Conservation (phyloP, 2,329 filamentous ascomycete species). For the Cadophora malorum region DNA sequence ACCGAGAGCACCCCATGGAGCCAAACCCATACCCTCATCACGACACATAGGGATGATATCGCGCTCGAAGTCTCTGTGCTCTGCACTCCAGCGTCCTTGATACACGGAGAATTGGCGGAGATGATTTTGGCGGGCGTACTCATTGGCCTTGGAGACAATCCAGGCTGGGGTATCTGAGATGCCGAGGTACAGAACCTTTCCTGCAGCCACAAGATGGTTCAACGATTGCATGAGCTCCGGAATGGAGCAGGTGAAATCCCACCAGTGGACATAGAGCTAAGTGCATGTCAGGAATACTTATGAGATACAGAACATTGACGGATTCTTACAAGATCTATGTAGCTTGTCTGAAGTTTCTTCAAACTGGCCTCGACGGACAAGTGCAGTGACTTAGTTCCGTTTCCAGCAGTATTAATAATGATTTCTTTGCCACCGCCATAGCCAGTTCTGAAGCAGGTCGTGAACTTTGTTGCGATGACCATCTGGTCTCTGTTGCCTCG, state of each 20-base stretch:
- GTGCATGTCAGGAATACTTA: neutral
- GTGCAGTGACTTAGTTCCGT: slow-evolving; percentile 66
- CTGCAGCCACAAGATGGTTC: slow-evolving; percentile 62
- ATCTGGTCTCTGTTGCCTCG: slow-evolving; percentile 68
- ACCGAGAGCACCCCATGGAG: slow-evolving; percentile 62
- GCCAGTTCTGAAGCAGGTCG: slow-evolving; percentile 43
- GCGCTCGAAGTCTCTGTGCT: slow-evolving; percentile 67
- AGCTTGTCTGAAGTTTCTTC: slow-evolving; percentile 68
- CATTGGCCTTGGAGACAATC: slow-evolving; percentile 69
- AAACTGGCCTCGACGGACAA: slow-evolving; percentile 62
- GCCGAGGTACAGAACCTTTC: slow-evolving; percentile 73
- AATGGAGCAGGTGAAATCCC: slow-evolving; percentile 70
- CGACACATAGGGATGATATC: slow-evolving; percentile 67
- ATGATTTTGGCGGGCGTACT: slow-evolving; percentile 74
- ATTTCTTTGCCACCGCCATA: slow-evolving; percentile 42
- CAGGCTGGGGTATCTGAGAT: slow-evolving; percentile 74
- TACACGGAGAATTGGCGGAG: slow-evolving; percentile 73
- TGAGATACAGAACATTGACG: neutral
- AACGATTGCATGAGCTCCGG: slow-evolving; percentile 73
- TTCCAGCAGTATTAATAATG: slow-evolving; percentile 60
- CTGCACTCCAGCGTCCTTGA: slow-evolving; percentile 68
- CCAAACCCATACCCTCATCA: slow-evolving; percentile 62
- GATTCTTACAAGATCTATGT: slow-evolving; percentile 64
- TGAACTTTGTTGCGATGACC: slow-evolving; percentile 70
- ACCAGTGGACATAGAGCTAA: slow-evolving; percentile 68